A percentile compares a stretch with the other conserved stretches of the same genome.
phyloP scores from a whole-genome alignment of 106 monocot species.

The Chionographis japonica region DNA sequence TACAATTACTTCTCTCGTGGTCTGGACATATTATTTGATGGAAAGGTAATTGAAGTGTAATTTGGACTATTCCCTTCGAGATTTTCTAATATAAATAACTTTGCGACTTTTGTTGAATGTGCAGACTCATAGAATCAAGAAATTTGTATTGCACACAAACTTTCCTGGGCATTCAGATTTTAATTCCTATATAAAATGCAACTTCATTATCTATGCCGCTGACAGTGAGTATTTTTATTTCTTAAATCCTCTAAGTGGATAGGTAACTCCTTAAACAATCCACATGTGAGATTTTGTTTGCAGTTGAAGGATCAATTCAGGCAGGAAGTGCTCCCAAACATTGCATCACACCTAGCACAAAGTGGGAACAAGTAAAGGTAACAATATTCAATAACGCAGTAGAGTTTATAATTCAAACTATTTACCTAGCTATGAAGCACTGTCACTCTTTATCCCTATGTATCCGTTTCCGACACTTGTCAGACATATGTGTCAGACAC shows the following conservation, averaged over 20 bases:
- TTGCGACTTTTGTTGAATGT: slow-evolving; percentile 1
- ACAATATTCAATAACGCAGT: not conserved
- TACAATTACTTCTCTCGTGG: slow-evolving; percentile 97
- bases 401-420: not conserved
- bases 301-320: slow-evolving; percentile 51
- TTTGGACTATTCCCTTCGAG: not conserved
- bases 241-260: slow-evolving; percentile 4
- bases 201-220: slow-evolving; percentile 79
- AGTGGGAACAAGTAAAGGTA: slow-evolving; percentile 99
- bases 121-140: slow-evolving; percentile 96
- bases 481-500: too few species aligned
- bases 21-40: slow-evolving; percentile 93
- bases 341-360: slow-evolving; percentile 74
- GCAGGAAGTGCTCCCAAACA: slow-evolving; percentile 38
- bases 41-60: slow-evolving; percentile 46
- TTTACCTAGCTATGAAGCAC: too few species aligned
- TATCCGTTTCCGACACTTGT: too few species aligned
- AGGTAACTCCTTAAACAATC: slow-evolving; percentile 3
- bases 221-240: slow-evolving; percentile 38
- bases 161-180: slow-evolving; percentile 96
- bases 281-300: slow-evolving; percentile 12
- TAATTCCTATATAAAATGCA: slow-evolving; percentile 90
- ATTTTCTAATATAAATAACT: not conserved
- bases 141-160: slow-evolving; percentile 96
- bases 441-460: too few species aligned